Base-by-base conservation (phyloP, 495 filamentous ascomycete genomes). In the Amniculicola lignicola region DNA sequence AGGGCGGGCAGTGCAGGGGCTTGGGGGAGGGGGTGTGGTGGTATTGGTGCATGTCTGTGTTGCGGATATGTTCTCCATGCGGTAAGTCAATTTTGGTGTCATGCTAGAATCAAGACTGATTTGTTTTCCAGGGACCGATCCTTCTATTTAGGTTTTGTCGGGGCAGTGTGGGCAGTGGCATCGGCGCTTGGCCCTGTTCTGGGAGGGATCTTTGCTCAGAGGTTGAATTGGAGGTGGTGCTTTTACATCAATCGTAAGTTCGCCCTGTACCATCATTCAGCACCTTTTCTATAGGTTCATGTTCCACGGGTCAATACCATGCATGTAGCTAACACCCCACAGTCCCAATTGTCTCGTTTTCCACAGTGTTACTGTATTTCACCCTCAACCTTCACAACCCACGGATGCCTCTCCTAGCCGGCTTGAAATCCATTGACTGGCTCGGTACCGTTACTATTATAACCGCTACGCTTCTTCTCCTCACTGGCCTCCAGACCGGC, bases 111-210 rank as follows among this genome's bases (percentile, higher is more conserved):
- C 37, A 40, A 40, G 37, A n/a, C 37, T 10, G 7, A 18, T 18
- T 12, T 18, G 37, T 9, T 9, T 9, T 9, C 7, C 58, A 82
- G 81, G 53, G 79, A 83, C 28, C 81, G 82, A 10, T 80, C 81
- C 0, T 72, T 81, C 61, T 86, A 86, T 59, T 78, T 82, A 42
- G 81, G 79, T 9, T 74, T 83, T 38, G 77, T 89, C 52, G 83
- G 86, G 15, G 77, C 80, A 4, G 82, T 82, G 0, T 93, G 87
- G 87, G 88, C 87, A 16, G 68, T 90, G 45, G 87, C 88, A 19
- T 79, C 79, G 53, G 83, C 84, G 4, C 65, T 89, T 5, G 88
- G 88, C 0, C 88, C 88, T 10, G 77, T 90, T 16, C 73, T 93
- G 14, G 88, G 88, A 12, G 88, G 88, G 12, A 78, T 84, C 2